phyloP scores from a whole-genome alignment of 2,329 filamentous ascomycete genomes.

The Stemphylium beticola region DNA sequence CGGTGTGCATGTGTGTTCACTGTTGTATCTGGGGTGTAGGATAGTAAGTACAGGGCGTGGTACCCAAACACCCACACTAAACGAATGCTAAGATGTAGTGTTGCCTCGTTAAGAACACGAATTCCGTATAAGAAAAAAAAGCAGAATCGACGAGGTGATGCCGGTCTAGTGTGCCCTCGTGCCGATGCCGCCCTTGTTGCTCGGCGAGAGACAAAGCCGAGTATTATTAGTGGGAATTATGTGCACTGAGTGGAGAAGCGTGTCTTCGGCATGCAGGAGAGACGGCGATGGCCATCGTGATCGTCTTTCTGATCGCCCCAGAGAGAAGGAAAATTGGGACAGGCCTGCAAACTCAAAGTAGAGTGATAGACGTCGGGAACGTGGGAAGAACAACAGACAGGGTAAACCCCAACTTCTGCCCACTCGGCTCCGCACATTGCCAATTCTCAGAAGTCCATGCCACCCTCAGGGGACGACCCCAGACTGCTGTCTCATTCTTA shows the following conservation, averaged over 20 bases:
- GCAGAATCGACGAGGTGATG: not conserved
- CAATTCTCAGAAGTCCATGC: no score
- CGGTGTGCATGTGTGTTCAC: not conserved
- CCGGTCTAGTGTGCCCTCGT: not conserved
- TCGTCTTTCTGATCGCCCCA: not conserved
- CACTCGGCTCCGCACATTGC: no score
- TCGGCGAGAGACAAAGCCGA: no score
- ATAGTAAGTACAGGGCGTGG: not conserved
- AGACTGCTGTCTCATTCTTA: no score
- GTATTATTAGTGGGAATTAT: not conserved
- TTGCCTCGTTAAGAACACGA: no score
- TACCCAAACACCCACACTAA: no score
- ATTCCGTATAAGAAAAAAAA: not conserved
- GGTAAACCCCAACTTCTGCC: no score
- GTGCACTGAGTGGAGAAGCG: not conserved
- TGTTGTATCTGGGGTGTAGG: not conserved
- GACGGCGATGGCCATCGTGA: not conserved
- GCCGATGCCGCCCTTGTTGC: not conserved
- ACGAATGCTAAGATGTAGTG: no score
- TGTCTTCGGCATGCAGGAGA: not conserved
- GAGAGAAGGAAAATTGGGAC: not conserved
- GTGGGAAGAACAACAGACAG: no score
- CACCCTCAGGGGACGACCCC: no score
- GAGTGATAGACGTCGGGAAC: no score
- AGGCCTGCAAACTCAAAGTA: no score